phyloP scores from a whole-genome alignment of 331 rosid genomes.

The Acacia concinna region DNA sequence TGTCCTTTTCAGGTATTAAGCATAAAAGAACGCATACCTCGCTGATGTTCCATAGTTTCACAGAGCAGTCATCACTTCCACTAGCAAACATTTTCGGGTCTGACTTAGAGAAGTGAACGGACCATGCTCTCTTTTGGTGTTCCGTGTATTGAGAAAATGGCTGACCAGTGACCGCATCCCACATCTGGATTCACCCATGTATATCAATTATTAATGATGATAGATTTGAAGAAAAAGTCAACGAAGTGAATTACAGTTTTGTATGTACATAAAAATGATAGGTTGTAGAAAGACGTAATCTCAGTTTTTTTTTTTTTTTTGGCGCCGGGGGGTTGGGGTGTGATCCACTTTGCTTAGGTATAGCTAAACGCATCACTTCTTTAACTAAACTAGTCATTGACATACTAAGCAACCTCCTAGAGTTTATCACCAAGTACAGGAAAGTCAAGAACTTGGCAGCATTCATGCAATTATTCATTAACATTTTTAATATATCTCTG shows the following conservation, averaged over 20 bases:
- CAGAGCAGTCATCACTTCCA: slow-evolving; percentile 79
- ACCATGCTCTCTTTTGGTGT: slow-evolving; percentile 83
- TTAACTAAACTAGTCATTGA: background rate
- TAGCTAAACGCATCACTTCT: background rate
- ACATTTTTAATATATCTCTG: background rate
- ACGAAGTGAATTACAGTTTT: slow-evolving; percentile 14
- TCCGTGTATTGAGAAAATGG: slow-evolving; percentile 51
- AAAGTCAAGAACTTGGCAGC: background rate
- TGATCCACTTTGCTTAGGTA: background rate
- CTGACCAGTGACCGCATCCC: slow-evolving; percentile 72
- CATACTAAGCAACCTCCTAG: background rate
- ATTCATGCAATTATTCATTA: background rate
- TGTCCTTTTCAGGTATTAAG: background rate
- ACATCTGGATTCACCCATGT: slow-evolving; percentile 53
- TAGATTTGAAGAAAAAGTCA: slow-evolving; percentile 13
- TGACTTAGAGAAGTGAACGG: slow-evolving; percentile 58
- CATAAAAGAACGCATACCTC: slow-evolving; percentile 46
- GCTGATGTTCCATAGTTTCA: slow-evolving; percentile 65
- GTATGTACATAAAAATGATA: slow-evolving; percentile 11
- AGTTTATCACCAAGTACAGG: background rate
- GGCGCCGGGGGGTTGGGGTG: no score
- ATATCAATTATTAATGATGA: slow-evolving; percentile 8
- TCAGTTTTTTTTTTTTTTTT: no score
- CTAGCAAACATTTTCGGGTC: slow-evolving; percentile 76
- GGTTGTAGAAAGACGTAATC: background rate